phyloP scores from a whole-genome alignment of 2,329 filamentous ascomycete genomes.

The Gaeumannomyces tritici region DNA sequence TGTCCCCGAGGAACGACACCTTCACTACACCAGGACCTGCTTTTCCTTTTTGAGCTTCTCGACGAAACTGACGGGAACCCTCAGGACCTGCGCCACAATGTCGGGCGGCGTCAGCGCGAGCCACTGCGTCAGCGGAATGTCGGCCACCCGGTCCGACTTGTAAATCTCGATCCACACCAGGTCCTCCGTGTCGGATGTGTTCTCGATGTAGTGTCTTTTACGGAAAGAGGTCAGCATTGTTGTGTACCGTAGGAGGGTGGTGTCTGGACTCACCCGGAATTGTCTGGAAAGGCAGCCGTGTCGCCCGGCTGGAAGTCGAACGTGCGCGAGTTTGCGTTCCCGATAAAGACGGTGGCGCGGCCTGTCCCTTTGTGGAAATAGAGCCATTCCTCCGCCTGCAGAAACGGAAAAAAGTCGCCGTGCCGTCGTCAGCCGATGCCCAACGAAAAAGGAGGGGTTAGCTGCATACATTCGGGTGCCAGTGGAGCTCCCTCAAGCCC shows the following conservation, averaged over 20 bases:
- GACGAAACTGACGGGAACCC: constrained; percentile 47
- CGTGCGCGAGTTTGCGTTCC: constrained; percentile 49
- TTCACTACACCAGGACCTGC: constrained; percentile 37
- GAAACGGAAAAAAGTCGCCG: neutral
- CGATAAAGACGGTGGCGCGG: constrained; percentile 56
- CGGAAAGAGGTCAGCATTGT: neutral
- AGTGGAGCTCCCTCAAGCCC: constrained; percentile 56
- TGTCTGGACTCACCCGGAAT: constrained; percentile 32
- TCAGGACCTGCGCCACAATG: constrained; percentile 50
- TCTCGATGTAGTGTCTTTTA: constrained; percentile 56
- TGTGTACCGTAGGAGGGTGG: neutral
- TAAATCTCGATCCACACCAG: constrained; percentile 62
- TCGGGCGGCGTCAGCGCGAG: constrained; percentile 56
- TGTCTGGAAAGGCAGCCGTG: constrained; percentile 59
- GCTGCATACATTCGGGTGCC: constrained; percentile 51
- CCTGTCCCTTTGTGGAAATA: constrained; percentile 57
- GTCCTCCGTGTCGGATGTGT: constrained; percentile 52
- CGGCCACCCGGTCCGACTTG: constrained; percentile 56
- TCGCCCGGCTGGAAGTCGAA: constrained; percentile 62
- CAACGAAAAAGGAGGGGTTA: no score
- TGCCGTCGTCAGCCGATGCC: no score
- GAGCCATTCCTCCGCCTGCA: constrained; percentile 58
- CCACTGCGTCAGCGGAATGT: constrained; percentile 61
- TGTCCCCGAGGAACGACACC: no score
- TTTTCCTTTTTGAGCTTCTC: constrained; percentile 53